phyloP scores from a whole-genome alignment of 208 protist genomes.

The Acanthamoeba triangularis region DNA sequence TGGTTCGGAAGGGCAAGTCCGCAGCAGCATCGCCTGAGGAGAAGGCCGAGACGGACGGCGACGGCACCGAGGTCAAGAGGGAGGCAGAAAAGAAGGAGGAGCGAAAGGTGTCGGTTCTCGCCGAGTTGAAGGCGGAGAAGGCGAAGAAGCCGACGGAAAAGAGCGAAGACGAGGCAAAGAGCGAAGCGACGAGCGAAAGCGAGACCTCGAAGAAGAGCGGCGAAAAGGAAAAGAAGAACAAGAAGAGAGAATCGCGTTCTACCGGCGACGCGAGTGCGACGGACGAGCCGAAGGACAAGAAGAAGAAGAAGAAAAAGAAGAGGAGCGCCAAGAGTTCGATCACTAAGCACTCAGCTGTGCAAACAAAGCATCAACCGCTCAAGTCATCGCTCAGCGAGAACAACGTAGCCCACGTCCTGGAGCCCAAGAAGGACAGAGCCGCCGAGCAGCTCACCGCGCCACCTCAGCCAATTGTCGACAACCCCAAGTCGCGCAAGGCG shows the following conservation, averaged over 20 bases:
- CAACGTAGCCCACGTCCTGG: no score
- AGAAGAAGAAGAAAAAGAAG: constrained; percentile 9
- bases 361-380: neutral
- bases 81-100: neutral
- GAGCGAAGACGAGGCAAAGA: neutral
- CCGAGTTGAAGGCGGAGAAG: neutral
- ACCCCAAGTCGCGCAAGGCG: neutral
- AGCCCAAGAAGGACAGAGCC: neutral
- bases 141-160: neutral
- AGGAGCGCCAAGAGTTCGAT: constrained; percentile 1
- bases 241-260: neutral
- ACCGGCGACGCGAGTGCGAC: neutral
- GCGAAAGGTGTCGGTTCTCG: no score
- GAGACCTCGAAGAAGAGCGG: no score
- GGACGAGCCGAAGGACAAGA: neutral
- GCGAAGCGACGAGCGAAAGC: no score
- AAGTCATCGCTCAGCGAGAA: no score
- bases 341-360: neutral
- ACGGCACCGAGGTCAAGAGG: neutral
- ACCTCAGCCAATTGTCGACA: no score
- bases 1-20: no score
- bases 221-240: no score
- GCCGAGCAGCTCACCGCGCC: no score
- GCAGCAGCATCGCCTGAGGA: neutral
- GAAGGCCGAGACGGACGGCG: neutral